Evolutionary conservation across 495 filamentous ascomycete species (phyloP), one percentile per base, ranked within the genome.

Genomic region (Friedmanniomyces simplex): DNA sequence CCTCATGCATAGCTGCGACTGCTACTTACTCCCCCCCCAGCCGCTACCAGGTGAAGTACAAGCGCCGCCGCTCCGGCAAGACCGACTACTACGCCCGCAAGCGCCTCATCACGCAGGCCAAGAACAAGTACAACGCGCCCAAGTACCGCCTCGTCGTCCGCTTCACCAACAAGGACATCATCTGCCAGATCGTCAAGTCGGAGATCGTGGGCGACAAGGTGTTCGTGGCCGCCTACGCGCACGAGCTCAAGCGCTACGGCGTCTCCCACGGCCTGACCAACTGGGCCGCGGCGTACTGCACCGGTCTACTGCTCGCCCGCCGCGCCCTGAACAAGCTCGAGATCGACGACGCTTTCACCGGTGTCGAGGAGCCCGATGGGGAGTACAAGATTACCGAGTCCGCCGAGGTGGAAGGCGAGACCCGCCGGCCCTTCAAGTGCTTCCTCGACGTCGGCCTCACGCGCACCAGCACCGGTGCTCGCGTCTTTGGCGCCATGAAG

Each of bases 41-140:
- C 71, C 89, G 93, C 74, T 99, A 87, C 81, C 93, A 99, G 81
- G 95, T 91, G 75, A 99, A 99, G 84, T 99, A 96, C 87, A 91
- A 88, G 78, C 89, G 93, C 74, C 85, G 93, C 73, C 85, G 93
- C 62, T 73, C 84, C 74, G 93, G 93, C 73, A 99, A 97, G 87
- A 99, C 93, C 77, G 93, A 99, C 73, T 99, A 99, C 88, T 97
- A 96, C 75, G 93, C 93, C 72, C 93, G 93, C 78, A 96, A 96
- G 85, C 87, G 93, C 69, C 81, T 99, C 76, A 94, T 95, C 83
- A 91, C 89, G 77, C 93, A 99, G 82, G 93, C 93, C 76, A 99
- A 97, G 89, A 97, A 97, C 88, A 97, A 97, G 83, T 98, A 96
- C 87, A 93, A 91, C 75, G 86, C 91, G 49, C 91, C 93, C 73